Percentiles rank a stretch among this genome's conserved stretches.
Evolutionary conservation across 805 yeast species (phyloP).

Genomic region (Spathaspora arborariae): DNA sequence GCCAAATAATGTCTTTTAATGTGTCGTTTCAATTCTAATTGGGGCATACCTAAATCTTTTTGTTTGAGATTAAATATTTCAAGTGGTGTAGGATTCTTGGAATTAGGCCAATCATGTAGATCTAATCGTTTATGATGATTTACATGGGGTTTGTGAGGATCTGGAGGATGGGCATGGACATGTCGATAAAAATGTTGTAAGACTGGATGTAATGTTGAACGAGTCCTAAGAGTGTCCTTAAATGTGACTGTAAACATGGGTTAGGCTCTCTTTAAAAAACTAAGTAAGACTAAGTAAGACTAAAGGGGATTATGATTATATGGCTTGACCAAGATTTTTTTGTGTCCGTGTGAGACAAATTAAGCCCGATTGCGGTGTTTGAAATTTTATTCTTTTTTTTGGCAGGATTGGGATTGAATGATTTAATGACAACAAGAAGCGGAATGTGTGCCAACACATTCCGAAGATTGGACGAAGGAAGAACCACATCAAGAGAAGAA

Average conservation of each 20-base stretch:
- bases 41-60: slow-evolving; percentile 38
- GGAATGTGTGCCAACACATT: neutral
- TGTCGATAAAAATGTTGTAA: neutral
- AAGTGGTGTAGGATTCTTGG: slow-evolving; percentile 60
- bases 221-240: neutral
- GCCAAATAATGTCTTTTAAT: slow-evolving; percentile 29
- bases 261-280: neutral
- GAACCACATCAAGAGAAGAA: neutral
- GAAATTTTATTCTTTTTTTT: neutral
- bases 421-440: neutral
- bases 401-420: neutral
- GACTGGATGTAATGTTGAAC: neutral
- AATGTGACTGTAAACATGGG: neutral
- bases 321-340: neutral
- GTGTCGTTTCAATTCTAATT: slow-evolving; percentile 49
- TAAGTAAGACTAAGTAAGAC: neutral
- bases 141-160: slow-evolving; percentile 2
- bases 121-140: slow-evolving; percentile 22
- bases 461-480: no score
- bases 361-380: neutral
- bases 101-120: slow-evolving; percentile 55
- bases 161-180: neutral
- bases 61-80: slow-evolving; percentile 47
- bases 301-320: neutral
- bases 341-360: neutral